These are phyloP conservation scores for Spirogloea muscicola DNA, from an alignment of 139 green algal species.

Conservation along the genomic window DNA sequence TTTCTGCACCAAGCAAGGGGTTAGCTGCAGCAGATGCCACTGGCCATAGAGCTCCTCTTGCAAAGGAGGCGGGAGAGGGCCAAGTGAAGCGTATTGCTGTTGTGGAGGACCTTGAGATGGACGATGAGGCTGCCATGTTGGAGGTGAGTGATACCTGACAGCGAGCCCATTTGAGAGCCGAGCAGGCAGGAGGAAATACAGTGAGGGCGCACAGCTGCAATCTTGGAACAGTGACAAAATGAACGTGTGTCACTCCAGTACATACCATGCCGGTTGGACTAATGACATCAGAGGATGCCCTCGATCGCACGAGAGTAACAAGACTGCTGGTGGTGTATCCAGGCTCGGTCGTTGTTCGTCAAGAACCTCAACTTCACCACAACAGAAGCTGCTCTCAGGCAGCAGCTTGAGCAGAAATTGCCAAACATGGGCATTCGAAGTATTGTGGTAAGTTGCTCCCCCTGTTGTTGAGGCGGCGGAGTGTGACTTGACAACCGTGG, in stretches of 20 bases:
- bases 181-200: no score
- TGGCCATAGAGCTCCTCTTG: background rate
- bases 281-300: no score
- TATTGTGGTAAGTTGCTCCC: conserved; percentile 3
- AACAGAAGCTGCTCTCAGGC: conserved; percentile 58
- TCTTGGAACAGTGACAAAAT: no score
- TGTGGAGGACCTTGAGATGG: conserved; percentile 14
- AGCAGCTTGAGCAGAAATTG: conserved; percentile 64
- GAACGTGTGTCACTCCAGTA: no score
- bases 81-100: background rate
- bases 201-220: no score
- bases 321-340: background rate
- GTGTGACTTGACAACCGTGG: background rate
- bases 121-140: no score
- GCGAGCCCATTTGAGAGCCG: no score
- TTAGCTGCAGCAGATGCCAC: background rate
- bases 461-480: conserved; percentile 9
- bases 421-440: background rate
- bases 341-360: conserved; percentile 67
- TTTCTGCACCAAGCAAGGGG: background rate
- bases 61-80: background rate
- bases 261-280: no score
- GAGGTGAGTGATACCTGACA: no score
- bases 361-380: conserved; percentile 94
- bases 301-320: no score